Conservation (phyloP, 2,329 filamentous ascomycete species). For the Gyromitra esculenta region DNA sequence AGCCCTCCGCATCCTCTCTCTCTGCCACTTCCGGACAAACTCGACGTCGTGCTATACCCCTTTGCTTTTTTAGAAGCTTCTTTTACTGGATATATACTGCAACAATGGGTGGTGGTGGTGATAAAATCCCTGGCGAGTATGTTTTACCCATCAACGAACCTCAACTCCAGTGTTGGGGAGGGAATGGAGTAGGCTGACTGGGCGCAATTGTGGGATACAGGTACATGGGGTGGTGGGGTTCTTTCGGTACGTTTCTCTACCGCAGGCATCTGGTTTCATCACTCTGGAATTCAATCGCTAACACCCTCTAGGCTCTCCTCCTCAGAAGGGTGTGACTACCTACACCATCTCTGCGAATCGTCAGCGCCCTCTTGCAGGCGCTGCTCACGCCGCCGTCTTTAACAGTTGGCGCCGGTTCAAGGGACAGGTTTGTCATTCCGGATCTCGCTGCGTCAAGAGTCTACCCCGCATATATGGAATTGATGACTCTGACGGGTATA, state of each 20-base stretch:
- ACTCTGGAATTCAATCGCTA: not conserved
- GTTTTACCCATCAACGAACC: slow-evolving; percentile 35
- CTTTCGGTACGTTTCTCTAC: slow-evolving; percentile 71
- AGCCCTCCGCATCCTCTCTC: slow-evolving; percentile 3
- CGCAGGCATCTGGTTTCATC: not conserved
- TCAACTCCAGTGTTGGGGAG: slow-evolving; percentile 21
- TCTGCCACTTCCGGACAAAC: slow-evolving; percentile 23
- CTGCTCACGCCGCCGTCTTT: slow-evolving; percentile 85
- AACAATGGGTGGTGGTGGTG: slow-evolving; percentile 62
- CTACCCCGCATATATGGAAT: not conserved
- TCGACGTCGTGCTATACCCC: not conserved
- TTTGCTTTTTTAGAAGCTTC: slow-evolving; percentile 18
- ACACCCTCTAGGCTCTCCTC: slow-evolving; percentile 61
- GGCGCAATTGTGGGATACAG: slow-evolving; percentile 62
- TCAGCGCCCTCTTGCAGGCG: slow-evolving; percentile 84
- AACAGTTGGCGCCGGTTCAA: slow-evolving; percentile 91
- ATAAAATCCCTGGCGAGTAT: slow-evolving; percentile 61
- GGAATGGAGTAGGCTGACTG: not conserved
- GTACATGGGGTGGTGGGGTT: slow-evolving; percentile 78
- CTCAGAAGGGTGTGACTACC: slow-evolving; percentile 70
- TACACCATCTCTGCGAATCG: slow-evolving; percentile 88
- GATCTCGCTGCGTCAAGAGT: not conserved
- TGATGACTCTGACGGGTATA: not conserved
- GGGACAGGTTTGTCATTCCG: slow-evolving; percentile 66
- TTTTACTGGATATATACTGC: slow-evolving; percentile 37